Evolutionary conservation across 1,284 basidiomycete species (phyloP), one percentile per base, ranked within the genome.

Genomic region (Taiwanofungus camphoratus): DNA sequence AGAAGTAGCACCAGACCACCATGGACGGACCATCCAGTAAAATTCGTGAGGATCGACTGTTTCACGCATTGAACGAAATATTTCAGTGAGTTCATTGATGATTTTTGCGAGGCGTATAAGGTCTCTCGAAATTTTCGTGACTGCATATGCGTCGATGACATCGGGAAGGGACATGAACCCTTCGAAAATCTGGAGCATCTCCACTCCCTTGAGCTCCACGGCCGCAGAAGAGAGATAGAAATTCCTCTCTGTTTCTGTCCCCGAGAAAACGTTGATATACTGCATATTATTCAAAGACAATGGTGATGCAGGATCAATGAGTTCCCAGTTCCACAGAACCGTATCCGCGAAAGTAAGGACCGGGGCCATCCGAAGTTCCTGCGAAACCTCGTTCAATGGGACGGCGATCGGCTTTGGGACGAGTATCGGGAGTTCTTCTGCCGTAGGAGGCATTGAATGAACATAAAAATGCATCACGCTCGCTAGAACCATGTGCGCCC

Each of bases 281-380:
- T 70, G 69, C 68, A 84, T 74, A 66, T 87, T 82, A 51, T 76
- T 74, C 46, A 73, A 64, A 49, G 75, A 77, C 46, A 76, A 60
- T 39, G 76, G 79, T 35, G 65, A 62, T 19, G 63, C 67, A 31
- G 82, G 71, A 55, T 80, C 65, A 42, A 76, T 61, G 41, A 79
- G 70, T 39, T 82, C 74, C 77, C 85, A 94, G 60, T 98, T 97
- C 90, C 92, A 99, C 1, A 98, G 75, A 7, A 99, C 94, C 3
- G 89, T 92, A 61, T 96, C 94, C 26, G 95, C 90, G 59, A 95
- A 99, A 1, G 94, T 98, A 46, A 98, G 71, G 49, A 99, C 79
- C 0, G 95, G 95, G 1, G 95, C 92, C 20, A 96, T 82, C 41
- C 82, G 83, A 37, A 99, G 76, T 42, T 77, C 65, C 12, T 73